Evolutionary conservation across 2,329 filamentous ascomycete genomes (phyloP), one percentile per base, ranked within the genome.

Genomic region (Fusarium zealandicum): DNA sequence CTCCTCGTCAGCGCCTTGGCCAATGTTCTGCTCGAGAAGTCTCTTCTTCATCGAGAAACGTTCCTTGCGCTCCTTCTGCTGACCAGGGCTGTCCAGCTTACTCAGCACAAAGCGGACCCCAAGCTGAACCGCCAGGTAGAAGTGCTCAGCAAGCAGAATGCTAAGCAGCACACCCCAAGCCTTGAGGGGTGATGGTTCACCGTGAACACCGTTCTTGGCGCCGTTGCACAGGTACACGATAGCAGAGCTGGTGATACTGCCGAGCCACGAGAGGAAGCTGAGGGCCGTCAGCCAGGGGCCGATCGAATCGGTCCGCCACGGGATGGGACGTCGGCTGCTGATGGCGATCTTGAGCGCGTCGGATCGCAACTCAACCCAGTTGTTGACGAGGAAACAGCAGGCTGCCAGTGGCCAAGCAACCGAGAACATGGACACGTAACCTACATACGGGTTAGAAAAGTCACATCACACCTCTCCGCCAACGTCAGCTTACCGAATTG

Each of bases 361-460:
- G 1, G 91, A 91, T 35, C 95, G 90, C 32, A 98, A 83, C 72
- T 98, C 95, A 51, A 99, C 78, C 92, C 93, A 98, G 76, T 98
- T 96, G 77, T 98, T 98, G 73, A 95, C 78, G 11, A 98, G 78
- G 77, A 98, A 98, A 2, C 90, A 93, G 51, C 92, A 82, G 2
- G 90, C 88, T 0, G 93, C 93, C n/a, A 98, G 79, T 0, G 95
- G 95, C 95, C 95, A 99, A 48, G 96, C 87, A 3, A 95, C 90
- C 0, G 91, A 95, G 73, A 98, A 98, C 9, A 98, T 82, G 0
- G 90, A 89, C 1, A 99, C 81, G 71, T 97, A 98, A 25, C 93
- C 92, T 79, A 65, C 47, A 40, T 41, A 20, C 13, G 20, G 11
- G 42, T 63, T 37, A 63, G 51, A 44, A 20, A 2, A 44, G 14